These are phyloP conservation scores for Aspergillus sp. DNA, from an alignment of 2,329 filamentous ascomycete genomes.

Conservation along the genomic window DNA sequence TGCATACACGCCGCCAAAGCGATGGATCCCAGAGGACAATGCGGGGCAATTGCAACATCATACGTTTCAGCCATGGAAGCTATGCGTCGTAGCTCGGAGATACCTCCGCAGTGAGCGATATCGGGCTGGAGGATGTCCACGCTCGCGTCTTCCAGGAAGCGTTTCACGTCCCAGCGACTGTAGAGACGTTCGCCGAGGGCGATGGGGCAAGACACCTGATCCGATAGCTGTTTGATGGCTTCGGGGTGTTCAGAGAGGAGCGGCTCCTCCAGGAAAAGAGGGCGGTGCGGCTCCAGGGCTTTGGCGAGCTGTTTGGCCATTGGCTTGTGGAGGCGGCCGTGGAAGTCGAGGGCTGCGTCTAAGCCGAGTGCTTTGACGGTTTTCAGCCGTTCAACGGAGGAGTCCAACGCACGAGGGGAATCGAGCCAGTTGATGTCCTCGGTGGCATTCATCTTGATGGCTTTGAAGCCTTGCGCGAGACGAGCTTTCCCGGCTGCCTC, in stretches of 20 bases:
- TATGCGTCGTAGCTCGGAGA: conserved; percentile 70
- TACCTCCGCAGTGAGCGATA: conserved; percentile 70
- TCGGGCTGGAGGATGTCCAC: conserved; percentile 75
- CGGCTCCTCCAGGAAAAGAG: conserved; percentile 76
- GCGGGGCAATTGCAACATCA: conserved; percentile 71
- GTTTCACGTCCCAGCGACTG: conserved; percentile 71
- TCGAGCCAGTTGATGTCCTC: conserved; percentile 77
- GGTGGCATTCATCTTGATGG: conserved; percentile 76
- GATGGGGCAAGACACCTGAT: conserved; percentile 63
- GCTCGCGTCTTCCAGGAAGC: conserved; percentile 67
- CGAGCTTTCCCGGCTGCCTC: conserved; percentile 57
- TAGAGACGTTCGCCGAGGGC: conserved; percentile 73
- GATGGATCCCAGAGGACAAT: conserved; percentile 72
- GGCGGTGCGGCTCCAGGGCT: conserved; percentile 65
- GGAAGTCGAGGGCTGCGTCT: conserved; percentile 75
- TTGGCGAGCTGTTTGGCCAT: conserved; percentile 77
- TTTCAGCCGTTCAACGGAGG: conserved; percentile 67
- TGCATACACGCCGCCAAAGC: conserved; percentile 72
- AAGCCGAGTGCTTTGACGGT: conserved; percentile 69
- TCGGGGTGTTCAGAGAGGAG: conserved; percentile 69
- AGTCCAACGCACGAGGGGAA: conserved; percentile 64
- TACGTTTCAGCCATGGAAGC: conserved; percentile 72
- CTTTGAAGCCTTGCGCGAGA: conserved; percentile 43
- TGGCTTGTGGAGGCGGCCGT: conserved; percentile 74
- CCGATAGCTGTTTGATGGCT: conserved; percentile 62